Base-by-base conservation (phyloP, 805 yeast genomes). In the Hanseniaspora nectarophila region DNA sequence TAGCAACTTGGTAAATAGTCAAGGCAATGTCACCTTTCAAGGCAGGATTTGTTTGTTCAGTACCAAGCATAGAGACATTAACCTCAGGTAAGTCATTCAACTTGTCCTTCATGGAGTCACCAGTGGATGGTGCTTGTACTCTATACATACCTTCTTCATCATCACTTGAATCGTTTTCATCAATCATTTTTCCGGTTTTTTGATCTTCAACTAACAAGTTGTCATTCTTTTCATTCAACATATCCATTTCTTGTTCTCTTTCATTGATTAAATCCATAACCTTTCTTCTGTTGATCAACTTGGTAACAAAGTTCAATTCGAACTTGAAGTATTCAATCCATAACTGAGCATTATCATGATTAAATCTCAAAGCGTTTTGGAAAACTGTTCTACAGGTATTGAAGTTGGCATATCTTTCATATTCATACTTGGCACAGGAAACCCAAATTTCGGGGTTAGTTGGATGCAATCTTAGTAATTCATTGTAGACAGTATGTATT, bases 381-480 rank as follows among this genome's bases (percentile, higher is more conserved):
- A 88, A 80, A 24, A 92, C 73, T 9, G 79, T 78, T 65, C 99
- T 76, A 21, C 97, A 89, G 43, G 95, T 89, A 62, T 82, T 80
- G 43, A 95, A 85, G 59, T 88, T 84, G 38, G 90, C 85, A 66
- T 92, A 87, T 28, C 76, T 77, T 59, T 90, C 96, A 60, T 85
- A 82, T 68, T 92, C 97, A 67, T 86, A 87, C 63, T 85, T 85
- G 29, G 97, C 96, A 23, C 96, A 97, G 60, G 86, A 77, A 40
- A 92, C 77, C 98, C 98, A 92, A 16, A 90, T 84, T 59, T 82
- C 84, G 2, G 87, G 77, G 61, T 89, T 85, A 40, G 84, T 76
- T n/a, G 98, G 97, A 63, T 92, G 97, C 56, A 88, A 69, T 66
- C 82, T 86, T 59, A 92, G 72, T 58, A 90, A 71, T 54, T 78